A percentile compares a stretch with the other conserved stretches of the same genome.
phyloP scores from a whole-genome alignment of 352 stramenopile species.

The Globisporangium spiculum region DNA sequence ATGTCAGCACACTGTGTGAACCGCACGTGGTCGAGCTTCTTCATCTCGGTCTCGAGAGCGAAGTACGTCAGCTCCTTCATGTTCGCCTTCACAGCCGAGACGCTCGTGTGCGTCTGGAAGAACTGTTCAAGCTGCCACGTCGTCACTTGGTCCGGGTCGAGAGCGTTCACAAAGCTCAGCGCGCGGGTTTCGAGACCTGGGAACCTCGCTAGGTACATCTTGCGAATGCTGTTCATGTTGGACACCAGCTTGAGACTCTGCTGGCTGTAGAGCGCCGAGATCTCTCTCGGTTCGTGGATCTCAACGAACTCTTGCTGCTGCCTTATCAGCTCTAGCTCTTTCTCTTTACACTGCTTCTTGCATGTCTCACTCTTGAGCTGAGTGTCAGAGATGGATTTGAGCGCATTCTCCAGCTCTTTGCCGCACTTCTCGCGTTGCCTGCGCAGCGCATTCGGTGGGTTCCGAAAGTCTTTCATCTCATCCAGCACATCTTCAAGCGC shows the following conservation, averaged over 20 bases:
- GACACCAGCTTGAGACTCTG: constrained; percentile 37
- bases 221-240: constrained; percentile 39
- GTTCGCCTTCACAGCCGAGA: constrained; percentile 57
- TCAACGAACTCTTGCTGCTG: constrained; percentile 22
- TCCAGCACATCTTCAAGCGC: constrained; percentile 37
- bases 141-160: constrained; percentile 47
- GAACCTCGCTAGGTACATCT: constrained; percentile 68
- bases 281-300: constrained; percentile 39
- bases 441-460: constrained; percentile 51
- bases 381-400: constrained; percentile 15
- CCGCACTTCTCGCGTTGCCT: constrained; percentile 30
- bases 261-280: constrained; percentile 54
- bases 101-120: constrained; percentile 45
- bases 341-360: constrained; percentile 9
- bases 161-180: constrained; percentile 42
- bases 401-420: constrained; percentile 30
- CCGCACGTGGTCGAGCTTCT: constrained; percentile 42
- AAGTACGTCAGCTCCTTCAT: constrained; percentile 61
- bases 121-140: constrained; percentile 68
- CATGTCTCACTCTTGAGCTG: constrained; percentile 19
- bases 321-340: constrained; percentile 19
- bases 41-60: constrained; percentile 41
- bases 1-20: constrained; percentile 44
- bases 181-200: constrained; percentile 61
- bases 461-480: constrained; percentile 60